Base-by-base conservation (phyloP, 345 rosid species). In the Rhodomyrtus tomentosa region DNA sequence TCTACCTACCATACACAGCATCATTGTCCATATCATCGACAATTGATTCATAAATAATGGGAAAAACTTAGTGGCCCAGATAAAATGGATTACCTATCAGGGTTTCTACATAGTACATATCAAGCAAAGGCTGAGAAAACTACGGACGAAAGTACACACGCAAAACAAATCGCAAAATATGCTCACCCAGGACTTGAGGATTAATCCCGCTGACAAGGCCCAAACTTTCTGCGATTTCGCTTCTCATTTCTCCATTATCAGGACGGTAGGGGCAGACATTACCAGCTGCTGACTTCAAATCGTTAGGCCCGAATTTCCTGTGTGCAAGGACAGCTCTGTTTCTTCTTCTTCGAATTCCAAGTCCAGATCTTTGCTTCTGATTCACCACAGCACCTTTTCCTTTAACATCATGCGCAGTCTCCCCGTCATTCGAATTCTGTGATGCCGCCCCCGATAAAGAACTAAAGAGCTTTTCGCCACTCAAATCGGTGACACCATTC, bases 321-420 rank as follows among this genome's bases (percentile, higher is more conserved):
- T 85, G 80, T 82, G 84, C 90, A 52, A 88, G 53, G 85, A 82
- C 73, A 85, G 88, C 86, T 86, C 91, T 89, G 79, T 87, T 88
- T 21, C 95, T 90, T 25, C 93, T 85, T 55, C 92, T 84, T 45
- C 79, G 76, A 68, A 8, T 68, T 68, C 79, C 79, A 83, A 82
- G 54, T 51, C 87, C 91, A 82, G 85, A 42, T 74, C 87, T 92
- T 27, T 84, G 91, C 92, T 89, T 93, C 90, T 87, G 93, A 88
- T 87, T 90, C 87, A 83, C 32, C 83, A 82, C 52, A 83, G 81
- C 55, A 80, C 84, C 88, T 90, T 90, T 93, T 40, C 91, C 92
- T 88, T 89, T 92, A 38, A 88, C 83, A 84, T 90, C 93, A 87
- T 42, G 85, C 10, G 85, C 91, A 87, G 84, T 84, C 53, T 87